Evolutionary conservation across 257 asterid genomes (phyloP).

Genomic region (Plantago major): DNA sequence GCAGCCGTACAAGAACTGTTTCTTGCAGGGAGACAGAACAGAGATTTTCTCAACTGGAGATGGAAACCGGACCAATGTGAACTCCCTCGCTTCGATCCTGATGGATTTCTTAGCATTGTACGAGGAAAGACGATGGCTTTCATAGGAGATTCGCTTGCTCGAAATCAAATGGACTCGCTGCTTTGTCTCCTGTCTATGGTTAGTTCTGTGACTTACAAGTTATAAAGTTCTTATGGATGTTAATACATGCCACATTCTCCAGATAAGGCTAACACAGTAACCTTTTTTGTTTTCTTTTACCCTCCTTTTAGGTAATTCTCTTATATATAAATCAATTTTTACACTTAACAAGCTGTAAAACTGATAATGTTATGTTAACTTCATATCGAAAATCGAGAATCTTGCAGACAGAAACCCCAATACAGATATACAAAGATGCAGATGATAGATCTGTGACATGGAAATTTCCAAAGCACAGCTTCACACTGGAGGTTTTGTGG

Average conservation of each 20-base stretch:
- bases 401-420: conserved; percentile 10
- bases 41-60: conserved; percentile 58
- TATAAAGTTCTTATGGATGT: background rate
- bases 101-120: conserved; percentile 29
- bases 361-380: no score
- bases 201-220: conserved; percentile 15
- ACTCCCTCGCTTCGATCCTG: conserved; percentile 46
- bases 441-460: conserved; percentile 26
- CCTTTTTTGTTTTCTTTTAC: no score
- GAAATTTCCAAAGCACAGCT: conserved; percentile 37
- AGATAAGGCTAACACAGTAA: no score
- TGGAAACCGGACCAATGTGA: conserved; percentile 69
- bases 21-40: conserved; percentile 47
- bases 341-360: no score
- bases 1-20: conserved; percentile 47
- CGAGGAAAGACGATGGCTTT: conserved; percentile 67
- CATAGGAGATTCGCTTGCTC: conserved; percentile 67
- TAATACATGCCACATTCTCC: no score
- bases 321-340: no score
- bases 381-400: background rate
- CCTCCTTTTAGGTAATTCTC: no score
- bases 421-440: no score
- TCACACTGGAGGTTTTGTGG: conserved; percentile 35
- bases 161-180: conserved; percentile 81
- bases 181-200: conserved; percentile 70